A percentile compares a stretch with the other conserved stretches of the same genome.
phyloP scores from a whole-genome alignment of 331 rosid species.

The Erythrophleum ivorense region DNA sequence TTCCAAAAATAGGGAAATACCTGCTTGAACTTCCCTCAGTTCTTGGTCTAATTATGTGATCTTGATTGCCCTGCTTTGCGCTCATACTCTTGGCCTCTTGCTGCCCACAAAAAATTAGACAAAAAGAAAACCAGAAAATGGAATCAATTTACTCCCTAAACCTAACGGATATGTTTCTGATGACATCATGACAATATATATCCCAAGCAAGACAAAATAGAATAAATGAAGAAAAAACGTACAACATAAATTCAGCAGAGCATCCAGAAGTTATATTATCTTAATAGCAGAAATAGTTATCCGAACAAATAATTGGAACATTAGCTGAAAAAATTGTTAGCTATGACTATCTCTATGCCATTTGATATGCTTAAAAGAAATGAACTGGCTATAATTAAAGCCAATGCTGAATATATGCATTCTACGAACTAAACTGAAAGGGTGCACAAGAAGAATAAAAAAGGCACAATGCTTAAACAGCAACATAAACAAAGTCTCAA shows the following conservation, averaged over 20 bases:
- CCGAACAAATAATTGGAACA: neutral
- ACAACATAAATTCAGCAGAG: constrained; percentile 9
- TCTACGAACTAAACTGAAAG: neutral
- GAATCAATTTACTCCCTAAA: constrained; percentile 34
- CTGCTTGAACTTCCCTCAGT: constrained; percentile 58
- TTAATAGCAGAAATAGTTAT: neutral
- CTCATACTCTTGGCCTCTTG: constrained; percentile 70
- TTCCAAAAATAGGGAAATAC: constrained; percentile 49
- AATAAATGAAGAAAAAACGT: neutral
- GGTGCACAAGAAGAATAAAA: neutral
- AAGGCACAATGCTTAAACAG: neutral
- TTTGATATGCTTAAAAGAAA: constrained; percentile 11
- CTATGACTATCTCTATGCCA: neutral
- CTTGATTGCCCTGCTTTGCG: constrained; percentile 52
- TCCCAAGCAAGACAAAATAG: constrained; percentile 16
- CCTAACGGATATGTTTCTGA: constrained; percentile 30
- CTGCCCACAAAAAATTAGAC: constrained; percentile 49
- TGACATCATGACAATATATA: constrained; percentile 26
- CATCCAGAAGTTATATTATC: neutral
- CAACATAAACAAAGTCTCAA: constrained; percentile 4
- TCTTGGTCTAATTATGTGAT: constrained; percentile 46
- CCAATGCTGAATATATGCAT: neutral
- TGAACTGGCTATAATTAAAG: neutral
- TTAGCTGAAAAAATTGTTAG: constrained; percentile 1
- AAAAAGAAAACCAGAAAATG: neutral